Evolutionary conservation across 2,329 filamentous ascomycete species (phyloP), one percentile per base, ranked within the genome.

Genomic region (Aspergillus quadrilineatus): DNA sequence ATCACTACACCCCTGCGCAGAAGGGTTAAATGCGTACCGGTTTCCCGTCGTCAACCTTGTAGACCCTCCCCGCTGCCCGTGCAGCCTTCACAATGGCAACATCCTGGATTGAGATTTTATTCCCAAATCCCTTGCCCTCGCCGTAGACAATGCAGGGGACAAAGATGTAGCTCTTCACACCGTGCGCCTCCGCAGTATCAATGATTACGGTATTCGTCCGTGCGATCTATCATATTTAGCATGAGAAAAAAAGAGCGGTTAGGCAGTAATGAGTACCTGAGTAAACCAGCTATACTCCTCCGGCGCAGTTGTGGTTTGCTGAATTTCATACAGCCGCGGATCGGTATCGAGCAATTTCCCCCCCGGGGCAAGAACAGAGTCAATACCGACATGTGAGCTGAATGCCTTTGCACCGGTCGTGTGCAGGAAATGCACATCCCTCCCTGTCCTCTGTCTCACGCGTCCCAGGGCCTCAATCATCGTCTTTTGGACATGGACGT

Each of bases 381-480:
- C 77, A 4, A 75, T 69, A 0, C 76, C 79, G 0, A 75, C 74
- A 63, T 80, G 77, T 29, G 68, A 73, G 12, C 79, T 81, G 63
- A 83, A 83, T 3, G 80, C 61, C 67, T 83, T 84, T 26, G 81
- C 81, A 0, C 81, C 81, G 2, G 68, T 75, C 0, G 81, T 83
- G 57, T 79, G 76, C n/a, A 83, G 59, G 54, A 82, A 80, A 60
- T 83, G 80, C 1, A 80, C 77, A 0, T 77, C 68, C 9, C 61
- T 57, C 0, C 75, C 78, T 0, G 73, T 78, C 0, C 60, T 59
- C 32, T 71, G 65, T 63, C 77, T 77, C 1, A 83, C 73, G 46
- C 77, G 68, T 0, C 67, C 73, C 14, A 83, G 66, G 0, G 78
- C 80, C 45, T 74, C 69, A 61, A 84, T 79, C 60, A 82, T 76